phyloP scores from a whole-genome alignment of 2,329 filamentous ascomycete species.

The Teratosphaeria nubilosa region DNA sequence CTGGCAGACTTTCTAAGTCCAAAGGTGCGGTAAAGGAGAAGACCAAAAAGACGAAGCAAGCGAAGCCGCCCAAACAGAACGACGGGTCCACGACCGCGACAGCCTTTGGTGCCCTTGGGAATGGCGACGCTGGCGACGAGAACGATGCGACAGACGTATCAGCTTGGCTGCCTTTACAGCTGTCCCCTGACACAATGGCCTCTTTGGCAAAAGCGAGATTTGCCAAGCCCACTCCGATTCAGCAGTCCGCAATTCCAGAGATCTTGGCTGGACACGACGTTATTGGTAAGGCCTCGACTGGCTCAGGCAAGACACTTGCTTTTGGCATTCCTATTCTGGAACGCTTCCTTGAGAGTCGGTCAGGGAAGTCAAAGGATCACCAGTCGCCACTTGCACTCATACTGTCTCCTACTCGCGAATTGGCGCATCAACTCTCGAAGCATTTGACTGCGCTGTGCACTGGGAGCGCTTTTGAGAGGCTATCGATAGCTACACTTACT shows the following conservation, averaged over 20 bases:
- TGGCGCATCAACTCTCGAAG: constrained; percentile 81
- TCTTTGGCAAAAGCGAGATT: constrained; percentile 75
- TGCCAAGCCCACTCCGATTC: constrained; percentile 69
- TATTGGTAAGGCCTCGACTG: constrained; percentile 90
- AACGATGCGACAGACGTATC: constrained; percentile 58
- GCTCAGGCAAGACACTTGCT: constrained; percentile 91
- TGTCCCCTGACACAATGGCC: constrained; percentile 62
- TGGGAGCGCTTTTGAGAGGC: constrained; percentile 50
- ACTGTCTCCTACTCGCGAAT: constrained; percentile 81
- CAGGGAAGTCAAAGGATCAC: constrained; percentile 11
- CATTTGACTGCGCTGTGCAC: constrained; percentile 70
- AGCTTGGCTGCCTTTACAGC: constrained; percentile 63
- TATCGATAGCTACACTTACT: constrained; percentile 70
- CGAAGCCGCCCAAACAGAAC: neutral
- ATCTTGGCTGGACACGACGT: constrained; percentile 79
- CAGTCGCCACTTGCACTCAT: constrained; percentile 60
- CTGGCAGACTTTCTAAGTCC: constrained; percentile 17
- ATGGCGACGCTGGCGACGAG: constrained; percentile 44
- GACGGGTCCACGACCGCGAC: neutral
- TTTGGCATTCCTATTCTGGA: constrained; percentile 93
- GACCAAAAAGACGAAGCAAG: constrained; percentile 4
- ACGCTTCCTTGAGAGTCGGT: constrained; percentile 51
- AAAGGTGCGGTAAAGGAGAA: constrained; percentile 16
- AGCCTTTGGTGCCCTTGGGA: constrained; percentile 41
- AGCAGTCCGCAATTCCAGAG: constrained; percentile 67